A percentile compares a stretch with the other conserved stretches of the same genome.
These are phyloP conservation scores for Laguncularia racemosa DNA, from an alignment of 345 rosid species.

Conservation along the genomic window DNA sequence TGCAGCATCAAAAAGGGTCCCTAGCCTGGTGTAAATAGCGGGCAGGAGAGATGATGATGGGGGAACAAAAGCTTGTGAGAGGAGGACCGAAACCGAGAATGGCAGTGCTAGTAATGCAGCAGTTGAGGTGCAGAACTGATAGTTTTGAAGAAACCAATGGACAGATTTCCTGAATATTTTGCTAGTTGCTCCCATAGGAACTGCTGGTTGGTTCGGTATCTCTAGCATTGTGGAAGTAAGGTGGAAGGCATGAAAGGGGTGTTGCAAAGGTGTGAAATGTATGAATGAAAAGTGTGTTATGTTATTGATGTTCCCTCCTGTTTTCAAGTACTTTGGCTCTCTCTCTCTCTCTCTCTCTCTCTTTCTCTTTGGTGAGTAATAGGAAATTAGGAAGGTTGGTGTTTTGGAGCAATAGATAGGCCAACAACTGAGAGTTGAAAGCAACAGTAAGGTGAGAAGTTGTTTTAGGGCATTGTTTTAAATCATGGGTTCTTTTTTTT, in stretches of 20 bases:
- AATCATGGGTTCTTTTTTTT: not conserved
- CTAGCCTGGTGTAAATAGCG: conserved; percentile 28
- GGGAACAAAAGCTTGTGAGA: conserved; percentile 39
- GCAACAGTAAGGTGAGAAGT: not conserved
- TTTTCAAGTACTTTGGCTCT: conserved; percentile 2
- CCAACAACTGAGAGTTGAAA: conserved; percentile 33
- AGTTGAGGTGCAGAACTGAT: conserved; percentile 46
- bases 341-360: not conserved
- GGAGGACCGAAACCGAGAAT: conserved; percentile 49
- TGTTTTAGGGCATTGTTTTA: not conserved
- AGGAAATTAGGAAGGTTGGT: conserved; percentile 21
- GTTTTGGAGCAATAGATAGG: conserved; percentile 29
- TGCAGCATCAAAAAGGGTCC: conserved; percentile 41
- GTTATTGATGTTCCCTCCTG: conserved; percentile 8
- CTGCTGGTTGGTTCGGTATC: too few relatives aligned
- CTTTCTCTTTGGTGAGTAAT: conserved; percentile 2
- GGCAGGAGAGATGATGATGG: conserved; percentile 20
- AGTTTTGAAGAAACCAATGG: conserved; percentile 54
- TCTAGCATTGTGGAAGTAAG: too few relatives aligned
- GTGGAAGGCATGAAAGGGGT: too few relatives aligned
- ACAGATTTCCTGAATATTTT: conserved; percentile 62
- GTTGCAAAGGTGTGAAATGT: conserved; percentile 8
- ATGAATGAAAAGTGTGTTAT: conserved; percentile 8
- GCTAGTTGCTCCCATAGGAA: conserved; percentile 30
- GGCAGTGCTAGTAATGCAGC: conserved; percentile 56